A percentile compares a stretch with the other conserved stretches of the same genome.
These are phyloP conservation scores for Ilex asprella DNA, from an alignment of 257 asterid species.

Conservation along the genomic window DNA sequence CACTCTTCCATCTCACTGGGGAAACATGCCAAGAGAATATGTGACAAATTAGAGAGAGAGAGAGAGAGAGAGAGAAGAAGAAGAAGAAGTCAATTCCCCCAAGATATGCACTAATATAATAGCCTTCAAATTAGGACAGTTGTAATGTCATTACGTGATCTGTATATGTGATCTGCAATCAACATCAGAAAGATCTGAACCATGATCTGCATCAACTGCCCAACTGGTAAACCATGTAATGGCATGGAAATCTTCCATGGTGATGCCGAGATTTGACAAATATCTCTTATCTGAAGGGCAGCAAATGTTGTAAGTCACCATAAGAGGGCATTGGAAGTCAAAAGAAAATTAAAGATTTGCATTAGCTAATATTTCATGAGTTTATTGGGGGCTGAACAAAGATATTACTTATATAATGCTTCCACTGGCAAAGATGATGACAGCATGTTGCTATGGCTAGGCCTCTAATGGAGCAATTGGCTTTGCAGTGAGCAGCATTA, in stretches of 20 bases:
- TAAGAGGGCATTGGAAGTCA: too few species aligned
- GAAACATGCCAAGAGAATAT: slow-evolving; percentile 8
- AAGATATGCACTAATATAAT: too few species aligned
- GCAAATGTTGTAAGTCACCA: not conserved
- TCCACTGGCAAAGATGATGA: slow-evolving; percentile 99
- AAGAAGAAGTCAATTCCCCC: not conserved
- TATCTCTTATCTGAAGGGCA: slow-evolving; percentile 55
- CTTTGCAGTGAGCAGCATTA: slow-evolving; percentile 22
- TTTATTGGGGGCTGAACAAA: not conserved
- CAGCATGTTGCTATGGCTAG: slow-evolving; percentile 91
- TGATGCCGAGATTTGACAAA: slow-evolving; percentile 56
- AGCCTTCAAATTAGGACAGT: not conserved
- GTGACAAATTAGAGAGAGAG: not conserved
- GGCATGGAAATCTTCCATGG: slow-evolving; percentile 72
- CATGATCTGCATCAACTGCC: slow-evolving; percentile 96
- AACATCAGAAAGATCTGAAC: slow-evolving; percentile 36
- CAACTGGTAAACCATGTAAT: slow-evolving; percentile 97
- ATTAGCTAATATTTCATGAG: slow-evolving; percentile 2
- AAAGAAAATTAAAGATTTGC: too few species aligned
- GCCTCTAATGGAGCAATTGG: slow-evolving; percentile 44
- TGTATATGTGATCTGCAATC: slow-evolving; percentile 35
- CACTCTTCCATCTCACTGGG: slow-evolving; percentile 33
- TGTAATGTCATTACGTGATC: slow-evolving; percentile 27
- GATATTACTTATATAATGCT: slow-evolving; percentile 60
- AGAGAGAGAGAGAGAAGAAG: not conserved